Conservation (phyloP, 2,329 filamentous ascomycete genomes). For the Exophiala dermatitidis region DNA sequence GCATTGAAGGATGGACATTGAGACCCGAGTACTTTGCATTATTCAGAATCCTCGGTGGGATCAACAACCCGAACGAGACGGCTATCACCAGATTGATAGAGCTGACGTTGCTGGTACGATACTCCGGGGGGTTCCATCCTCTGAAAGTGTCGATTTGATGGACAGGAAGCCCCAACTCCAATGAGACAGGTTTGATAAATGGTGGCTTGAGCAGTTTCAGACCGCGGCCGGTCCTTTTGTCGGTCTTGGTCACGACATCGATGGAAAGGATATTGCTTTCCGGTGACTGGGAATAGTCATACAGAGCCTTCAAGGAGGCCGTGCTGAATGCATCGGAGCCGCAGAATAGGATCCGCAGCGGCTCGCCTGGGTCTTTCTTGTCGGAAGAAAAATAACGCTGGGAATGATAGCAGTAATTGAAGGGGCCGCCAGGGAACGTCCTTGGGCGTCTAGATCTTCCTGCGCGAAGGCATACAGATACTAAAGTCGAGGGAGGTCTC, state of each 20-base stretch:
- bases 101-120: constrained; percentile 31
- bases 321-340: constrained; percentile 89
- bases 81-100: constrained; percentile 72
- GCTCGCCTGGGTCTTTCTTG: constrained; percentile 33
- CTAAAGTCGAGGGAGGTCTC: background rate
- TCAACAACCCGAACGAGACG: constrained; percentile 88
- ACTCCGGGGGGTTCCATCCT: constrained; percentile 61
- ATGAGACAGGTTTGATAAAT: constrained; percentile 62
- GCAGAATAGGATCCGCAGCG: constrained; percentile 83
- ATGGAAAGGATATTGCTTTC: constrained; percentile 61
- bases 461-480: background rate
- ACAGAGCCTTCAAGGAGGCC: constrained; percentile 62
- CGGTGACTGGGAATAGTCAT: constrained; percentile 50
- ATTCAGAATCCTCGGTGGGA: constrained; percentile 67
- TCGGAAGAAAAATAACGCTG: background rate
- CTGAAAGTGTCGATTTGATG: constrained; percentile 77
- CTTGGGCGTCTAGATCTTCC: background rate
- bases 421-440: background rate
- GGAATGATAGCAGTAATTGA: background rate
- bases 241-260: constrained; percentile 75
- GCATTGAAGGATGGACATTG: constrained; percentile 86
- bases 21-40: constrained; percentile 73
- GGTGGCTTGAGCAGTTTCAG: constrained; percentile 61
- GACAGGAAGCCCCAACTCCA: constrained; percentile 56
- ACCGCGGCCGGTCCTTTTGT: constrained; percentile 70